phyloP scores from a whole-genome alignment of 2,329 filamentous ascomycete species.

The Fusarium zealandicum region DNA sequence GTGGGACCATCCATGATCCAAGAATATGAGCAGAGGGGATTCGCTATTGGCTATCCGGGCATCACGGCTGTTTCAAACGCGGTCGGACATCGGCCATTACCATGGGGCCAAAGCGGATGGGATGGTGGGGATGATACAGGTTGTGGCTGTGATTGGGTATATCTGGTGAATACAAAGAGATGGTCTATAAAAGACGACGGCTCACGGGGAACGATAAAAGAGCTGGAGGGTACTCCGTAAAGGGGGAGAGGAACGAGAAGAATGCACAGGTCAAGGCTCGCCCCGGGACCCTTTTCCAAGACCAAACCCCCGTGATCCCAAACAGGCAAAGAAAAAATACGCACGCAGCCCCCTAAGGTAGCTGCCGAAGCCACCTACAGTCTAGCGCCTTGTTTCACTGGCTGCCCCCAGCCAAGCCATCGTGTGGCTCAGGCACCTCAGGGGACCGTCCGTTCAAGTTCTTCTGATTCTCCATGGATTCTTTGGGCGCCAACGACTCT shows the following conservation, averaged over 20 bases:
- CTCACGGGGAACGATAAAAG: too few relatives aligned
- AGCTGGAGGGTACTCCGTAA: not conserved
- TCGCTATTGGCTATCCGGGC: conserved; percentile 31
- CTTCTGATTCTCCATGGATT: not conserved
- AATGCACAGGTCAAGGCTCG: not conserved
- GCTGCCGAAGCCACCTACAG: conserved; percentile 7
- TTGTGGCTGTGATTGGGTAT: too few relatives aligned
- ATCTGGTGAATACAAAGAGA: not conserved
- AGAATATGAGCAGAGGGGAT: conserved; percentile 11
- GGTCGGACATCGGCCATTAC: conserved; percentile 8
- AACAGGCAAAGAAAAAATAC: conserved; percentile 13
- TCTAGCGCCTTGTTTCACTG: conserved; percentile 38
- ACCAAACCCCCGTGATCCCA: conserved; percentile 6
- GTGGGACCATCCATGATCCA: conserved; percentile 34
- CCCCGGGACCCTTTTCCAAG: not conserved
- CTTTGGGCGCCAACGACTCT: conserved; percentile 17
- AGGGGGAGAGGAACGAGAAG: not conserved
- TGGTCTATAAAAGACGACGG: too few relatives aligned
- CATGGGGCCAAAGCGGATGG: not conserved
- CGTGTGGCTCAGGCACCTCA: conserved; percentile 27
- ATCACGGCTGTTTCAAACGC: conserved; percentile 28
- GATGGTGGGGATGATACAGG: too few relatives aligned
- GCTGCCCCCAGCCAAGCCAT: conserved; percentile 19
- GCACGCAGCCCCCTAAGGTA: conserved; percentile 6
- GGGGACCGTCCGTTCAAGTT: not conserved